Evolutionary conservation across 169 alveolate species (phyloP).

Genomic region (Miamiensis avidus): DNA sequence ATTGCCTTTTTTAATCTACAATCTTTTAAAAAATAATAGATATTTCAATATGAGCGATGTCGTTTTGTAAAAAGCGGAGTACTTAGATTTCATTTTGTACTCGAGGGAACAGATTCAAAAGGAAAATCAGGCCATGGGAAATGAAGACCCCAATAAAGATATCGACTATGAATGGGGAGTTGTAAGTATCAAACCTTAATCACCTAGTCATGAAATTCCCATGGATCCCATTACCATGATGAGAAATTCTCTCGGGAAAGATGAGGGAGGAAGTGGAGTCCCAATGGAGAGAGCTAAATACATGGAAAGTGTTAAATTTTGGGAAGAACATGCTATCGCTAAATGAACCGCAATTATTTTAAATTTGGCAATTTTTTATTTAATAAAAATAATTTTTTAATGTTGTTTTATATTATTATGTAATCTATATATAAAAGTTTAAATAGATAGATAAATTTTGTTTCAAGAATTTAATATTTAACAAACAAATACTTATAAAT

Average conservation of each 20-base stretch:
- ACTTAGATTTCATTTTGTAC: slow-evolving; percentile 94
- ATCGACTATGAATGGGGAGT: slow-evolving; percentile 90
- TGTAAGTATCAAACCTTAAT: slow-evolving; percentile 88
- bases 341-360: no score
- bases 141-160: slow-evolving; percentile 68
- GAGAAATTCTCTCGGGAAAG: slow-evolving; percentile 95
- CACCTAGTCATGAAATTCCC: slow-evolving; percentile 91
- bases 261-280: slow-evolving; percentile 99
- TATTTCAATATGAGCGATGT: slow-evolving; percentile 90
- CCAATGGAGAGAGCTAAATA: slow-evolving; percentile 91
- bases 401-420: no score
- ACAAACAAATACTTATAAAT: no score
- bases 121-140: slow-evolving; percentile 87
- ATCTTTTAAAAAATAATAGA: slow-evolving; percentile 47
- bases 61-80: slow-evolving; percentile 82
- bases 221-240: slow-evolving; percentile 98
- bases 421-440: no score
- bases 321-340: slow-evolving; percentile 93
- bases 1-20: background rate
- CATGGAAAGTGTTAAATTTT: slow-evolving; percentile 93
- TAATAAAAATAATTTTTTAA: no score
- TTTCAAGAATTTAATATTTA: no score
- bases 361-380: no score
- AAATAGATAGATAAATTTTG: no score
- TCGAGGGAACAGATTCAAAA: slow-evolving; percentile 93